phyloP scores from a whole-genome alignment of 768 basidiomycete genomes.

The Boletus rufocinnamomeus region DNA sequence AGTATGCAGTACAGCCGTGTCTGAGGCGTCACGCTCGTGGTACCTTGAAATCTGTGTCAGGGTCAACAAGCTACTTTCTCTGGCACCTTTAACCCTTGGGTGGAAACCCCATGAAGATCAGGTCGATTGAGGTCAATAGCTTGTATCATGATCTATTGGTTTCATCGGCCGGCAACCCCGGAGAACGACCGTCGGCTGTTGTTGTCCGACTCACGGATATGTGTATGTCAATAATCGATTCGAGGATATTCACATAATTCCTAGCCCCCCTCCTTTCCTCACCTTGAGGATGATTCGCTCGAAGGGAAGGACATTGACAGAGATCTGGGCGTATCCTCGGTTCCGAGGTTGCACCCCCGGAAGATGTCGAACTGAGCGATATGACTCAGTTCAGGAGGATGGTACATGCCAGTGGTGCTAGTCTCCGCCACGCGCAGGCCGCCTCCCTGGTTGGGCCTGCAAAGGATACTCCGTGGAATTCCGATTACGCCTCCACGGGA shows the following conservation, averaged over 20 bases:
- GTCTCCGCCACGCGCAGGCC: constrained; percentile 5
- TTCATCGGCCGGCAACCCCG: constrained; percentile 13
- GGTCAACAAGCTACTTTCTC: constrained; percentile 13
- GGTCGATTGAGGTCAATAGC: constrained; percentile 5
- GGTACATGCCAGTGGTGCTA: background rate
- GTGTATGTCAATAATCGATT: background rate
- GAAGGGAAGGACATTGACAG: background rate
- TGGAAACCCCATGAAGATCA: constrained; percentile 1
- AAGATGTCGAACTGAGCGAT: background rate
- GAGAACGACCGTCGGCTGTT: constrained; percentile 9
- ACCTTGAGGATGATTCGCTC: background rate
- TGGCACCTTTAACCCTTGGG: constrained; percentile 9
- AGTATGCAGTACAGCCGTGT: background rate
- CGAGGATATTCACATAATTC: constrained; percentile 1
- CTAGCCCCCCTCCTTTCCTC: background rate
- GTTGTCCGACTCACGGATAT: constrained; percentile 13
- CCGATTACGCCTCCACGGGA: constrained; percentile 17
- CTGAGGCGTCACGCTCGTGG: background rate
- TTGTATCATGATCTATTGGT: constrained; percentile 4
- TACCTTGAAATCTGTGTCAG: constrained; percentile 7
- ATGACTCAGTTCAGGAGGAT: background rate
- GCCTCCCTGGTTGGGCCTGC: constrained; percentile 4
- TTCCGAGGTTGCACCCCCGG: background rate
- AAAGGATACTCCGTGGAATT: constrained; percentile 26
- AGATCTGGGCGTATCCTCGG: background rate